These are phyloP conservation scores for Aspergillus sp. DNA, from an alignment of 2,329 filamentous ascomycete species.

Conservation along the genomic window DNA sequence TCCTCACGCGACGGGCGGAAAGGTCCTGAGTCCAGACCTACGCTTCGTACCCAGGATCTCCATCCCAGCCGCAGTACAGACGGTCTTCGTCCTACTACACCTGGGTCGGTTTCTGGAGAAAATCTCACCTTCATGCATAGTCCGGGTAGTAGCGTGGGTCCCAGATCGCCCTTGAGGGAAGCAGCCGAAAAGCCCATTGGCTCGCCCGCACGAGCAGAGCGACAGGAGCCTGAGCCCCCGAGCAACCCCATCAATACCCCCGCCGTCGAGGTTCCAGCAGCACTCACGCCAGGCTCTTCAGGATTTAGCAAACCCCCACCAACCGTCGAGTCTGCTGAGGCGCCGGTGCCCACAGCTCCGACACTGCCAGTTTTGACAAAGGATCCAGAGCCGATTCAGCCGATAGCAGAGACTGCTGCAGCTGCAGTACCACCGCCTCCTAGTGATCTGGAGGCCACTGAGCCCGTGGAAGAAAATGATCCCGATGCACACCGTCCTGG, in stretches of 20 bases:
- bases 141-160: conserved; percentile 30
- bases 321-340: conserved; percentile 14
- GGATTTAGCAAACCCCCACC: conserved; percentile 11
- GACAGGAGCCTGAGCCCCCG: conserved; percentile 34
- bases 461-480: conserved; percentile 44
- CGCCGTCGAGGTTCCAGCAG: conserved; percentile 23
- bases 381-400: conserved; percentile 13
- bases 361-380: conserved; percentile 3
- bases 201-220: conserved; percentile 36
- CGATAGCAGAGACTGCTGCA: conserved; percentile 11
- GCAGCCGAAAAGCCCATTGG: conserved; percentile 35
- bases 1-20: conserved; percentile 33
- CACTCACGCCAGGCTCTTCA: conserved; percentile 26
- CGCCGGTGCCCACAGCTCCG: conserved; percentile 1
- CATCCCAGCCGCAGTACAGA: conserved; percentile 29
- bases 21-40: conserved; percentile 22
- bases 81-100: conserved; percentile 32
- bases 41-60: conserved; percentile 21
- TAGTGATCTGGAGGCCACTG: conserved; percentile 18
- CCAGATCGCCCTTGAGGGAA: conserved; percentile 34
- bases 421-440: conserved; percentile 15
- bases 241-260: conserved; percentile 19
- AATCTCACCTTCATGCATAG: conserved; percentile 22
- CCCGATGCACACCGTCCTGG: conserved; percentile 68
- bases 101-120: conserved; percentile 30